Evolutionary conservation across 2,329 filamentous ascomycete species (phyloP), one percentile per base, ranked within the genome.

Genomic region (Seiridium unicorne): DNA sequence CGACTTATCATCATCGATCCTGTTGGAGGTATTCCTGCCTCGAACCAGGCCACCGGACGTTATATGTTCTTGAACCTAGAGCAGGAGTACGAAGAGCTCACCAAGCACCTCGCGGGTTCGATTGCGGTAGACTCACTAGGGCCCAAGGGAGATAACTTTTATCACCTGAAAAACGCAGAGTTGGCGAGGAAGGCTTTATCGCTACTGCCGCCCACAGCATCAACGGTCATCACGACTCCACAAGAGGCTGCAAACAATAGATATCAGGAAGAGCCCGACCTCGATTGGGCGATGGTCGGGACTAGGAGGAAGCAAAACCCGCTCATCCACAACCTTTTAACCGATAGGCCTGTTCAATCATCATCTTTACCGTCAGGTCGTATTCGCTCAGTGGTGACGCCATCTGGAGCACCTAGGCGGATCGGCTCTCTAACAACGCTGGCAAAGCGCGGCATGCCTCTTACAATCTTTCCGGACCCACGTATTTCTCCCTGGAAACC

Each of bases 61-160:
- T 90, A 95, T 71, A 85, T 95, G 6, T 98, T 97, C 70, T 85
- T 99, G 70, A 99, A 99, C 68, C 82, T 99, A 60, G 90, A 96
- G 70, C 93, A 98, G 70, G 94, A 99, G 71, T 97, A 90, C 65
- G 79, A 84, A 1, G 77, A 84, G 34, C 89, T 96, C 54, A 81
- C 85, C 62, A 74, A 82, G 13, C 84, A 92, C 65, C 79, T 96
- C 34, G 59, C 67, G 36, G 59, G 61, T 6, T 59, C 62, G 3
- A 34, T 60, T 62, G 40, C 59, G 62, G 5, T 57, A 64, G 4
- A 57, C 40, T 26, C 11, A 1, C 35, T 55, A 57, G 78, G 68
- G 75, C 44, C 70, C 76, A 67, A 61, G 63, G 56, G 61, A 64
- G 57, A 70, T 57, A 63, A 68, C 61, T 60, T 62, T 36, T 72